Evolutionary conservation across 2,329 filamentous ascomycete species (phyloP), one percentile per base, ranked within the genome.

Genomic region (Lomentospora prolificans): DNA sequence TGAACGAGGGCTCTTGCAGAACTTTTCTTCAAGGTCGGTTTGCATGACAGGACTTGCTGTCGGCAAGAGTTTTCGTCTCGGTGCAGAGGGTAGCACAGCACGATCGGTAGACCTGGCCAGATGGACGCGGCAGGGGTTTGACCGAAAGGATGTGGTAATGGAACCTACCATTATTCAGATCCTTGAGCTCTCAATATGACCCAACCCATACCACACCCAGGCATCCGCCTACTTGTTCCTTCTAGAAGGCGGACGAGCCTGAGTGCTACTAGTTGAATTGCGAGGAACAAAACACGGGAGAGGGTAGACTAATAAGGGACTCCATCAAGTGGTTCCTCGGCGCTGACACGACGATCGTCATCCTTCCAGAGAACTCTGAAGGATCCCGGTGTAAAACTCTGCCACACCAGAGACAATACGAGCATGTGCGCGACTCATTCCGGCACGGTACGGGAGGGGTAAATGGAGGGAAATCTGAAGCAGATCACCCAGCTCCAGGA

Each of bases 101-200:
- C n/a, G n/a, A n/a, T n/a, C n/a, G n/a, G n/a, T n/a, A n/a, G n/a
- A n/a, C n/a, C n/a, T n/a, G n/a, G n/a, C n/a, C n/a, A 33, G 7
- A 33, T 6, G 30, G 30, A 6, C 30, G 6, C 30, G 30, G 7
- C 30, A 12, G 30, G 6, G 30, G 30, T 33, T 33, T 33, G 7
- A 12, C 30, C 30, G 30, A 52, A 52, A 8, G 10, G 50, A 31
- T n/a, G 27, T 27, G 3, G 14, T 52, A 39, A 33, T 52, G 50
- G 28, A 52, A 39, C 50, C 12, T 51, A 19, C 50, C 50, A 31
- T 51, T 51, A 14, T 51, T 51, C 50, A 33, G 30, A 33, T 10
- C 50, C 28, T 3, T 28, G 48, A 25, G 12, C 48, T 28, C 10
- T 31, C 25, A n/a, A n/a, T n/a, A n/a, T n/a, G n/a, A n/a, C n/a